Evolutionary conservation across 106 monocot species (phyloP).

Genomic region (Dioscorea zingiberensis): DNA sequence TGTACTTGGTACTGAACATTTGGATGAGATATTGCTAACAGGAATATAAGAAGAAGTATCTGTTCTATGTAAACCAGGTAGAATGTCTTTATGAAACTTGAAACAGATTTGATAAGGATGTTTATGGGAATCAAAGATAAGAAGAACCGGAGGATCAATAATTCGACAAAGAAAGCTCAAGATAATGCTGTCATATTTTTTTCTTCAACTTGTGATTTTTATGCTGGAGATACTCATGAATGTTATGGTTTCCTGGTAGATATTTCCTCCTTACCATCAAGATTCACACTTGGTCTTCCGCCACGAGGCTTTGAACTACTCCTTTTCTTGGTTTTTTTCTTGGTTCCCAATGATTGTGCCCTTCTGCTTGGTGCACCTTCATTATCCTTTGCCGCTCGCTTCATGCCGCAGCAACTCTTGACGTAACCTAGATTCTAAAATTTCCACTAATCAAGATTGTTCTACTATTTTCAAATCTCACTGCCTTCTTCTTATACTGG

Average conservation of each 20-base stretch:
- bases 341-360: background rate
- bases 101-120: background rate
- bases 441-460: background rate
- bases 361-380: background rate
- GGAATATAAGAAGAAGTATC: background rate
- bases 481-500: conserved; percentile 9
- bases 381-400: background rate
- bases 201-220: background rate
- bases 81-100: background rate
- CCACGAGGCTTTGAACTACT: conserved; percentile 1
- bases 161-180: background rate
- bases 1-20: background rate
- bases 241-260: background rate
- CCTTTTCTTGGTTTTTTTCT: background rate
- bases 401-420: conserved; percentile 4
- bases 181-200: background rate
- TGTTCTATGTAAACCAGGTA: background rate
- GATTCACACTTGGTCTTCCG: conserved; percentile 11
- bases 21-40: background rate
- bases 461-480: conserved; percentile 1
- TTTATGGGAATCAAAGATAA: background rate
- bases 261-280: background rate
- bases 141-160: background rate
- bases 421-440: background rate
- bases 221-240: background rate